Base-by-base conservation (phyloP, 148 eudicot species). In the Rhododendron griersonianum region DNA sequence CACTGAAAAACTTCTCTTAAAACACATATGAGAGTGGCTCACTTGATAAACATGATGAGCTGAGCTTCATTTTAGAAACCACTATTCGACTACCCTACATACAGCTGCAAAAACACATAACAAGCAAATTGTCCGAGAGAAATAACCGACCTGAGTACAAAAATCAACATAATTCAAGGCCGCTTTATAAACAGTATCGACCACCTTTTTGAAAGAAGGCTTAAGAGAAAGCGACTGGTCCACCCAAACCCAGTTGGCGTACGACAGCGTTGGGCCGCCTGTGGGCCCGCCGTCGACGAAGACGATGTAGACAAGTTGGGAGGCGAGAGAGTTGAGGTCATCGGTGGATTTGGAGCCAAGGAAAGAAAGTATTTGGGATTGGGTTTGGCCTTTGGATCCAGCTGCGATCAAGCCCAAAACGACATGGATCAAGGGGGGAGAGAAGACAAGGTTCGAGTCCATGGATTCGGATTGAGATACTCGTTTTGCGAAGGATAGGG, bases 171-270 rank as follows among this genome's bases (percentile, higher is more conserved):
- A 90, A 74, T 69, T 86, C 13, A 93, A 88, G 86, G 87, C 85
- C 19, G 99, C 94, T 86, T 92, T 91, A 75, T 92, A 96, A 35
- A 89, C 88, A 61, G 69, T 85, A 45, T 92, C 93, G 2, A 93
- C 94, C 50, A 94, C 84, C 75, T 89, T 84, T 76, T 89, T 90
- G 82, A 96, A 96, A 11, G 82, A 30, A 67, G 93, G 86, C 82
- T 92, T 93, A 44, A 95, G 78, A 33, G 86, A 78, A 19, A 93
- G 84, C 13, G 89, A 85, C 48, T 85, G 92, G 47, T 96, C 98
- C 1, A 94, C 87, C 99, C 98, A 96, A 45, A 94, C 90, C 6
- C 98, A 95, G 71, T 94, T 94, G 7, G 94, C 98, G 6, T 90
- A 91, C 1, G 94, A 89, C 90, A 96, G 53, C 84, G 61, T 75